phyloP scores from a whole-genome alignment of 1,284 basidiomycete genomes.

The Tausonia pullulans region DNA sequence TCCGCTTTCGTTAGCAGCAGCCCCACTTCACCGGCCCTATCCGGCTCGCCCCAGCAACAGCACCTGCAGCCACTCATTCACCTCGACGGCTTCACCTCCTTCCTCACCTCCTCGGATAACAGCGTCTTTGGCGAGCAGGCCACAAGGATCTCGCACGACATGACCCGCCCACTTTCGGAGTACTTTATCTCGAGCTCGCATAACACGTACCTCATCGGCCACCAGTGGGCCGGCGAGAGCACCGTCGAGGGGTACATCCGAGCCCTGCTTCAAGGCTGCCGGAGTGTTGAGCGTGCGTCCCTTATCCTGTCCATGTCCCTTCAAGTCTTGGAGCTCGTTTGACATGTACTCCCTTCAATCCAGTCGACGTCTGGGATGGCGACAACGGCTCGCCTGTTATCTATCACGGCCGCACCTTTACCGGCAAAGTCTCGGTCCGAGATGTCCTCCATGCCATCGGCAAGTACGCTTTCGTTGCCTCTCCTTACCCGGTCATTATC shows the following conservation, averaged over 20 bases:
- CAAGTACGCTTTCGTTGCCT: constrained; percentile 86
- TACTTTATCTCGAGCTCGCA: constrained; percentile 93
- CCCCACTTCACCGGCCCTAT: background rate
- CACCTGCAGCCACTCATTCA: constrained; percentile 36
- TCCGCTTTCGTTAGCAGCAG: background rate
- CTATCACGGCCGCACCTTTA: constrained; percentile 86
- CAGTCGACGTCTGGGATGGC: constrained; percentile 92
- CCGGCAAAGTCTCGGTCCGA: constrained; percentile 69
- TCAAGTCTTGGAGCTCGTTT: background rate
- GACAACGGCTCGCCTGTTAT: constrained; percentile 63
- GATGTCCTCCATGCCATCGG: constrained; percentile 78
- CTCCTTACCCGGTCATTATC: constrained; percentile 88
- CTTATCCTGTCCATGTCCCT: background rate
- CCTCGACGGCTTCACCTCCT: constrained; percentile 56
- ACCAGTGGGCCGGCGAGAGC: constrained; percentile 84
- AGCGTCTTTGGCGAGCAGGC: constrained; percentile 43
- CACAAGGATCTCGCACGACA: constrained; percentile 44
- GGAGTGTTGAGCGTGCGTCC: constrained; percentile 76
- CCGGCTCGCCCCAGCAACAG: constrained; percentile 16
- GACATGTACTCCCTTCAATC: background rate
- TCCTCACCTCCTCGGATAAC: constrained; percentile 61
- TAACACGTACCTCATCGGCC: constrained; percentile 92
- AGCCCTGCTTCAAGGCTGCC: constrained; percentile 77
- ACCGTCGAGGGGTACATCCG: constrained; percentile 95
- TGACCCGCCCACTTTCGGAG: constrained; percentile 72